Evolutionary conservation across 768 basidiomycete genomes (phyloP), one percentile per base, ranked within the genome.

Genomic region (Boletus reticuloceps): DNA sequence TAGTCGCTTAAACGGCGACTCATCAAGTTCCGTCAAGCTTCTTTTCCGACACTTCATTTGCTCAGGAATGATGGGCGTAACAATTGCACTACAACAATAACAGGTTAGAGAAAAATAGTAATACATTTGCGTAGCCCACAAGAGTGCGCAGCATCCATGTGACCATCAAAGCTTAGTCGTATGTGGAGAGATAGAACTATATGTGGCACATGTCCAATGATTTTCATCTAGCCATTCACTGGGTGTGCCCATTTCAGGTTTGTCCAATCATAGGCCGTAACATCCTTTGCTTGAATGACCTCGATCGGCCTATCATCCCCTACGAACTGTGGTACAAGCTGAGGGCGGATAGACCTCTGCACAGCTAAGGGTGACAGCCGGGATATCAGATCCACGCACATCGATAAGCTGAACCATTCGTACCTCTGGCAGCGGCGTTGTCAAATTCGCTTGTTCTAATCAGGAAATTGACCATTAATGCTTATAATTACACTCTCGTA

Each of bases 371-470:
- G 29, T 27, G 50, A 37, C 16, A 34, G 22, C 3, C 19, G 32
- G 20, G 1, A 16, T 47, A 45, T 69, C 62, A 67, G 51, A 53
- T 34, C 20, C 19, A 50, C 43, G 14, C 20, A 27, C 22, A 34
- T 16, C 49, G 27, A 46, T 29, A 22, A 0, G 36, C 17, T 20
- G 19, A 11, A 27, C 17, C 22, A 27, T 42, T 29, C 64, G 45
- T 51, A 70, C 71, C 69, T 60, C 53, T 53, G 20, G 41, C 49
- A 34, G 56, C 38, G 46, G 64, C 37, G 22, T 53, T 45, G 37
- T 59, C 50, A 54, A 72, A 72, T 54, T 71, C 67, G 42, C 45
- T 60, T 42, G 29, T 46, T 14, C 62, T 67, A 44, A 48, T 53
- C 39, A 6, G 43, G 42, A 38, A 54, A 49, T 60, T 6, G 58